Evolutionary conservation across 345 rosid genomes (phyloP).

Genomic region (Jatropha curcas): DNA sequence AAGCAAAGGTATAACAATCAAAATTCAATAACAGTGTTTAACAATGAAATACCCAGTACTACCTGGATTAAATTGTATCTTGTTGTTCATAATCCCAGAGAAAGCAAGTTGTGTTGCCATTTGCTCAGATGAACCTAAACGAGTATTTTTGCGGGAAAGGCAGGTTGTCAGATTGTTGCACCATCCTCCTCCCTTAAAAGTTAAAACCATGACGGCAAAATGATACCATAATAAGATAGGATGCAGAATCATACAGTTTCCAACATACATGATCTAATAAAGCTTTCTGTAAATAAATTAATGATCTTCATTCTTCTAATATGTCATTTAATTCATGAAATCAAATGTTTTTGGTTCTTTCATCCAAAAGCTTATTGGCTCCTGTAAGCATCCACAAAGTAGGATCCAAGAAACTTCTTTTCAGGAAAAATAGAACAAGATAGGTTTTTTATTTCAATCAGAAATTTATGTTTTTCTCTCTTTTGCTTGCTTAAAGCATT

Average conservation of each 20-base stretch:
- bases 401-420: neutral
- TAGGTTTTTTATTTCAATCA: neutral
- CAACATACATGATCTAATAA: neutral
- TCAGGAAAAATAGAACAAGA: neutral
- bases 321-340: neutral
- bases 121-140: constrained; percentile 74
- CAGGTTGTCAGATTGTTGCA: constrained; percentile 74
- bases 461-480: neutral
- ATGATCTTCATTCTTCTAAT: neutral
- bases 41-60: constrained; percentile 1
- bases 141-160: constrained; percentile 57
- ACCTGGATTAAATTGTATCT: constrained; percentile 71
- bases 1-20: neutral
- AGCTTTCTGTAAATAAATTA: neutral
- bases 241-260: neutral
- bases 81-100: constrained; percentile 79
- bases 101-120: constrained; percentile 65
- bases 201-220: neutral
- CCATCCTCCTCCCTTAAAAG: constrained; percentile 93
- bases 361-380: neutral
- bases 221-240: neutral
- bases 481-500: constrained; percentile 1
- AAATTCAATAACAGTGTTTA: neutral
- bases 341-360: neutral
- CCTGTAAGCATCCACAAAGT: no score